phyloP scores from a whole-genome alignment of 2,329 filamentous ascomycete species.

The Ascochyta viciae-villosae region DNA sequence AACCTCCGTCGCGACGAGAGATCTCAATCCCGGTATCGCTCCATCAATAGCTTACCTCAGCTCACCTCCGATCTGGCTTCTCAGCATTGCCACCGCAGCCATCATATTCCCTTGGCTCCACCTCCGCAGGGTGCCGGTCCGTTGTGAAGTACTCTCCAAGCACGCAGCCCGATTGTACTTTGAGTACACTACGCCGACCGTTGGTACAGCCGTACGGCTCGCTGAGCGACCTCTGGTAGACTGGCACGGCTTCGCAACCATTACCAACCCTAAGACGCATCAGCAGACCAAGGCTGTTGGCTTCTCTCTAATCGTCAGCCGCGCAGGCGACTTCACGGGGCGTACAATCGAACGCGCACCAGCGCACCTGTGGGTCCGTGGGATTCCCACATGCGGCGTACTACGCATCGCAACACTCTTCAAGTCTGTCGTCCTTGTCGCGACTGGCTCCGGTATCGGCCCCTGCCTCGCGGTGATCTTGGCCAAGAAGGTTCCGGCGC shows the following conservation, averaged over 20 bases:
- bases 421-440: constrained; percentile 46
- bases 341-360: constrained; percentile 42
- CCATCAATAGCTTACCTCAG: constrained; percentile 33
- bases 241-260: constrained; percentile 52
- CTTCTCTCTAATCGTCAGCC: constrained; percentile 47
- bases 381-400: constrained; percentile 47
- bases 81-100: constrained; percentile 69
- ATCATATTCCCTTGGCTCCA: constrained; percentile 78
- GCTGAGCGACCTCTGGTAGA: constrained; percentile 44
- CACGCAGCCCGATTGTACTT: constrained; percentile 75
- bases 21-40: constrained; percentile 26
- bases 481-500: constrained; percentile 55
- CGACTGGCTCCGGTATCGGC: constrained; percentile 49
- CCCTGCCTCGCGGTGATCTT: constrained; percentile 62
- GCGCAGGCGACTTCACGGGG: constrained; percentile 50
- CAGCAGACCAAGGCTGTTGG: constrained; percentile 27
- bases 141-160: constrained; percentile 72
- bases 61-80: constrained; percentile 68
- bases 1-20: constrained; percentile 35
- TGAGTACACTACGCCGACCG: constrained; percentile 42
- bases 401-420: constrained; percentile 48
- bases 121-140: constrained; percentile 72
- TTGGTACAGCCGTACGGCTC: constrained; percentile 43
- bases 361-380: constrained; percentile 47
- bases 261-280: constrained; percentile 36